Evolutionary conservation across 2,329 filamentous ascomycete genomes (phyloP).

Genomic region (Penicillium freii): DNA sequence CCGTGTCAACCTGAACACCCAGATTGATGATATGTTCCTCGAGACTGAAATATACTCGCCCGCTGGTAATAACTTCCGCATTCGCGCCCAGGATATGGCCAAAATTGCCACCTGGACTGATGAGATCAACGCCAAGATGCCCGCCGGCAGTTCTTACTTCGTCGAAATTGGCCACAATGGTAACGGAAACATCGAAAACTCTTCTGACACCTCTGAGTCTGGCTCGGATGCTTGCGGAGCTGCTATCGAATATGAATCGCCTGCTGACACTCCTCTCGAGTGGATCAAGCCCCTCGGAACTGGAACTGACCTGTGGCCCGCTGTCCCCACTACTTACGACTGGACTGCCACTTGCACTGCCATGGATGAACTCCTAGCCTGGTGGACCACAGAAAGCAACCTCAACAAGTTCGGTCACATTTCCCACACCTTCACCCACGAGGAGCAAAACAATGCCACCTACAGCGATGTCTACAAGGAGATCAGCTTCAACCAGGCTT

Average conservation of each 20-base stretch:
- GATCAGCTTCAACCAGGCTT: conserved; percentile 60
- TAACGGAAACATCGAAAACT: conserved; percentile 51
- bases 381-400: conserved; percentile 54
- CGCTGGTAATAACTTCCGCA: conserved; percentile 50
- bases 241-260: conserved; percentile 48
- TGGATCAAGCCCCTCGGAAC: conserved; percentile 53
- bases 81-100: conserved; percentile 49
- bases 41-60: conserved; percentile 52
- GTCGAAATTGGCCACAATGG: conserved; percentile 58
- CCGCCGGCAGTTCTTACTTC: conserved; percentile 52
- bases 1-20: conserved; percentile 55
- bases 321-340: conserved; percentile 44
- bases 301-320: conserved; percentile 52
- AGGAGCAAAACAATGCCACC: conserved; percentile 59
- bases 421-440: conserved; percentile 63
- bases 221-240: conserved; percentile 31
- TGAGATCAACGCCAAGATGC: conserved; percentile 47
- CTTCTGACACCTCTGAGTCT: conserved; percentile 23
- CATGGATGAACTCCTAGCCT: conserved; percentile 52
- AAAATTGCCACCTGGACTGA: conserved; percentile 46
- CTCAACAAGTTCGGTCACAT: conserved; percentile 56
- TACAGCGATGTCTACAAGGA: conserved; percentile 57
- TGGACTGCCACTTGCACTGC: conserved; percentile 53
- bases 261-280: conserved; percentile 49
- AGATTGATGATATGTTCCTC: conserved; percentile 64